These are phyloP conservation scores for Micromonas pusilla DNA, from an alignment of 139 green algal species.

Conservation along the genomic window DNA sequence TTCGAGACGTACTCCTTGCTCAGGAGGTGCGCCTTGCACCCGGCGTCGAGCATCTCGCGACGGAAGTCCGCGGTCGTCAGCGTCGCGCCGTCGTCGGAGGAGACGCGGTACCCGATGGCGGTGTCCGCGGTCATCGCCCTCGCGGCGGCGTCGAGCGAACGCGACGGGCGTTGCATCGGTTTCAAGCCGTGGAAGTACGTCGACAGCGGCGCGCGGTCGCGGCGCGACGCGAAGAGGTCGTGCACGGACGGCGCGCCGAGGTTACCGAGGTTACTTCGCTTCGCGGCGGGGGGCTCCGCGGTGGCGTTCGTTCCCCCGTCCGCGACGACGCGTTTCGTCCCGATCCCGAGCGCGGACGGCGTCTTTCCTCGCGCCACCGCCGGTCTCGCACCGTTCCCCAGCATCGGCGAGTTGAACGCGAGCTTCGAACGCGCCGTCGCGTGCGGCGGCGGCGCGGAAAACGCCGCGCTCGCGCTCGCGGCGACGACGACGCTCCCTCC, in stretches of 20 bases:
- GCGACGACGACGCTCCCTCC: too few relatives aligned
- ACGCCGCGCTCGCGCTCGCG: too few relatives aligned
- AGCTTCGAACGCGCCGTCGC: too few relatives aligned
- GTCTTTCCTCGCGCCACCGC: too few relatives aligned
- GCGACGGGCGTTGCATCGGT: background rate
- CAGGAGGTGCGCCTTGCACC: background rate
- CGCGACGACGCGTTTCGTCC: too few relatives aligned
- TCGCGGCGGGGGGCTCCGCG: too few relatives aligned
- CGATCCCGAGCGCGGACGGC: too few relatives aligned
- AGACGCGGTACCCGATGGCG: background rate
- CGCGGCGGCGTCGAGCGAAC: background rate
- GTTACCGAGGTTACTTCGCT: background rate
- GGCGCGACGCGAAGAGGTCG: background rate
- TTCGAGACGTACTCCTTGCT: background rate
- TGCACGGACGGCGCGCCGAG: background rate
- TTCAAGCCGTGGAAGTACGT: background rate
- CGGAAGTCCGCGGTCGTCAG: background rate
- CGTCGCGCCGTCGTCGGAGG: background rate
- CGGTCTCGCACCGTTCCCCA: background rate
- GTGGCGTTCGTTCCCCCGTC: too few relatives aligned
- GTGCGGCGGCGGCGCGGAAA: too few relatives aligned
- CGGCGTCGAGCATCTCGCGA: background rate
- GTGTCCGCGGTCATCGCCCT: slow-evolving; percentile 2
- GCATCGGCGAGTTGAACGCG: background rate
- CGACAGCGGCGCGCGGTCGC: background rate